phyloP scores from a whole-genome alignment of 129 eudicot genomes.

The Saussurea involucrata region DNA sequence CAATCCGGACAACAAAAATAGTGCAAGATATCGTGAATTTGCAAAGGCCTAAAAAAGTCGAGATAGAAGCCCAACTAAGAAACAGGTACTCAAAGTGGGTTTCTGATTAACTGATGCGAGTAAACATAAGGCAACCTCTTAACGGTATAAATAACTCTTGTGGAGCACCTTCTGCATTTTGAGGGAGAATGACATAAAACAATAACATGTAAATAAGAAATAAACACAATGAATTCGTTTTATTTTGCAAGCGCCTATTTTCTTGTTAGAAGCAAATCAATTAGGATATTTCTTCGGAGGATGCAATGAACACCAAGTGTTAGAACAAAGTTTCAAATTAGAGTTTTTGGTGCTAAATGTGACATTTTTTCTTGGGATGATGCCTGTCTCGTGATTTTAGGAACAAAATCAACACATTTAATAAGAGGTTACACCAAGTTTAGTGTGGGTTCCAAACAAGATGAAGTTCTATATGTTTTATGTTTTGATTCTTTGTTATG shows the following conservation, averaged over 20 bases:
- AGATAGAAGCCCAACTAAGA: background rate
- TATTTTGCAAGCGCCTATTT: background rate
- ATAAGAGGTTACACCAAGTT: no score
- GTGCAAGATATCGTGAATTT: background rate
- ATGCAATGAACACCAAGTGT: background rate
- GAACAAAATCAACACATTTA: no score
- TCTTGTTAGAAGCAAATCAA: background rate
- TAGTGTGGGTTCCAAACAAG: no score
- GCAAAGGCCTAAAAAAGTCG: background rate
- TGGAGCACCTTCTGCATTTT: background rate
- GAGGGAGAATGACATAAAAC: background rate
- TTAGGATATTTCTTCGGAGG: background rate
- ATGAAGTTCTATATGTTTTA: background rate
- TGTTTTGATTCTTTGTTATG: background rate
- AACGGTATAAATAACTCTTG: background rate
- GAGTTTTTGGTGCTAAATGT: no score
- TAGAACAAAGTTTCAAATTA: no score
- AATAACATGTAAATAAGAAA: background rate
- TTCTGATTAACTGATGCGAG: background rate
- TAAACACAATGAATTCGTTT: background rate
- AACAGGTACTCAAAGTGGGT: background rate
- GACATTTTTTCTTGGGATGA: no score
- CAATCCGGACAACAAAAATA: background rate
- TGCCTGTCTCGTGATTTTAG: no score
- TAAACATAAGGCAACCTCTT: background rate